A percentile compares a stretch with the other conserved stretches of the same genome.
These are phyloP conservation scores for Aspergillus saccharolyticus DNA, from an alignment of 495 filamentous ascomycete species.

Conservation along the genomic window DNA sequence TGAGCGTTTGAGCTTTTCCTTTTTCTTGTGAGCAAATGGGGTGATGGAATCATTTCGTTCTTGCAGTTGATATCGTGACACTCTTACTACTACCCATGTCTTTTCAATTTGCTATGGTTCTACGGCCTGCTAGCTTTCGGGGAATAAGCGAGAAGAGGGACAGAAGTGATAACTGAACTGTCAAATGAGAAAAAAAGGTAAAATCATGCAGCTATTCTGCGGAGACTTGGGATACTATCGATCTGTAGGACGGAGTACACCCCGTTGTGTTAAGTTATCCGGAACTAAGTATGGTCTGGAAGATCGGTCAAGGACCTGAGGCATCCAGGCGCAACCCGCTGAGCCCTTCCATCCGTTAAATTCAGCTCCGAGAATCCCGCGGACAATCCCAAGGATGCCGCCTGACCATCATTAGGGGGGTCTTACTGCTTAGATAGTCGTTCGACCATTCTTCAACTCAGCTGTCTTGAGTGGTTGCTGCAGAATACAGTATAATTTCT, in stretches of 20 bases:
- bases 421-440: no score
- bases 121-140: not conserved
- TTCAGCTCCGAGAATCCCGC: not conserved
- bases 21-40: conserved; percentile 3
- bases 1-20: conserved; percentile 1
- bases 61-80: conserved; percentile 5
- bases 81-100: not conserved
- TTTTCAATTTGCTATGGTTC: not conserved
- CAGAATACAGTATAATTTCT: no score
- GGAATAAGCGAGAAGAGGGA: not conserved
- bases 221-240: no score
- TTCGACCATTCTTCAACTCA: no score
- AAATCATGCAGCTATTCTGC: no score
- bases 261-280: no score
- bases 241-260: no score
- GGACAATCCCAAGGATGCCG: not conserved
- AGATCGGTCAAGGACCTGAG: not conserved
- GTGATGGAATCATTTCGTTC: no score
- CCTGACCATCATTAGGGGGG: not conserved
- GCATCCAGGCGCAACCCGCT: not conserved
- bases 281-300: no score
- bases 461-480: no score
- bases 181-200: not conserved
- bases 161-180: not conserved
- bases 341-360: not conserved